phyloP scores from a whole-genome alignment of 352 stramenopile genomes.

The Pythium rhizo-oryzae region DNA sequence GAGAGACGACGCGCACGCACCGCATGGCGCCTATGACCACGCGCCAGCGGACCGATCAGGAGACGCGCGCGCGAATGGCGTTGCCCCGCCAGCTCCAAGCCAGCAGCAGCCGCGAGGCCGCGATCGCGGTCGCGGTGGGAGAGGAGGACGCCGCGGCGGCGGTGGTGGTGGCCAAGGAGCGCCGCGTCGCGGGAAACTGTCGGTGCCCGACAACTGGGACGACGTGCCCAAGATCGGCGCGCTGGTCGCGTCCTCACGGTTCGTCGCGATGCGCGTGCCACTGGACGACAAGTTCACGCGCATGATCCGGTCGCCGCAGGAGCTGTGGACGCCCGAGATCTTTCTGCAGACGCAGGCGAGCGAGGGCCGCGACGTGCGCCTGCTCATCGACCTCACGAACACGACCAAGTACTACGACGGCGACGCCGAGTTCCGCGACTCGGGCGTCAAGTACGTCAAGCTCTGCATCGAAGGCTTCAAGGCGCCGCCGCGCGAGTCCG shows the following conservation, averaged over 20 bases:
- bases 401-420: constrained; percentile 87
- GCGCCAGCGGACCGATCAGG: background rate
- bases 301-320: constrained; percentile 36
- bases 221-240: constrained; percentile 79
- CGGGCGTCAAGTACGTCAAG: constrained; percentile 70
- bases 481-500: constrained; percentile 42
- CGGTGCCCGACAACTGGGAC: constrained; percentile 79
- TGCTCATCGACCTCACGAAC: constrained; percentile 85
- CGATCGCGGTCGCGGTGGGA: background rate
- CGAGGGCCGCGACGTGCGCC: constrained; percentile 47
- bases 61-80: background rate
- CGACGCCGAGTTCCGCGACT: constrained; percentile 44
- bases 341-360: constrained; percentile 54
- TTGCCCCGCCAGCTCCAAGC: background rate
- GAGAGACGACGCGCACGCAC: background rate
- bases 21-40: too few species aligned
- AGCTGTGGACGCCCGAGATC: constrained; percentile 59
- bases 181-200: constrained; percentile 20
- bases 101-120: background rate
- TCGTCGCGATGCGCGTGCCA: constrained; percentile 72
- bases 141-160: background rate
- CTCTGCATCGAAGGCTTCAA: constrained; percentile 78
- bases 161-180: background rate
- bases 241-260: constrained; percentile 51
- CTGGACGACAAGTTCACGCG: constrained; percentile 68